Evolutionary conservation across 1,284 basidiomycete species (phyloP).

Genomic region (Ceratobasidium papillatum): DNA sequence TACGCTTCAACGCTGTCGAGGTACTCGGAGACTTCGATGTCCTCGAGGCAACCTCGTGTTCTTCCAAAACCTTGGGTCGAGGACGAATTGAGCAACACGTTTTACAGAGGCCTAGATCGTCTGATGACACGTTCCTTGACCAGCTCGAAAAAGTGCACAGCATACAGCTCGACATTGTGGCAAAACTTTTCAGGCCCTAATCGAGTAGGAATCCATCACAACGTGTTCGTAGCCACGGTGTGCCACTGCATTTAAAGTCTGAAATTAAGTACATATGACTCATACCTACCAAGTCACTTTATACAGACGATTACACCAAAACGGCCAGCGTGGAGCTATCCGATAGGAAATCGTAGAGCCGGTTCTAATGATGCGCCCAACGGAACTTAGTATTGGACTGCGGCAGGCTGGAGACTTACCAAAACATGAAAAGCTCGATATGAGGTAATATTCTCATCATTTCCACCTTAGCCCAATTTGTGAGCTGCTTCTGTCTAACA

Average conservation of each 20-base stretch:
- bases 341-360: not conserved
- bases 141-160: constrained; percentile 27
- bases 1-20: constrained; percentile 31
- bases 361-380: constrained; percentile 5
- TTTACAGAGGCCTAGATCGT: constrained; percentile 38
- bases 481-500: not conserved
- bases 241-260: constrained; percentile 1
- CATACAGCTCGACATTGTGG: not conserved
- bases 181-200: not conserved
- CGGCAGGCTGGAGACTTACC: constrained; percentile 7
- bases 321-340: not conserved
- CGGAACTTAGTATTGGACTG: constrained; percentile 1
- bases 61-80: constrained; percentile 31
- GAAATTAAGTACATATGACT: not conserved
- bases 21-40: constrained; percentile 5
- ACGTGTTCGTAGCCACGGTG: constrained; percentile 32
- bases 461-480: not conserved
- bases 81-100: constrained; percentile 26
- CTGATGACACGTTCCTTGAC: constrained; percentile 35
- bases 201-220: constrained; percentile 18
- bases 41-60: constrained; percentile 39
- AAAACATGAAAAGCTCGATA: constrained; percentile 4
- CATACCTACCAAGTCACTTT: not conserved
- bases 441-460: constrained; percentile 29
- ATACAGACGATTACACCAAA: not conserved